Evolutionary conservation across 2,329 filamentous ascomycete species (phyloP).

Genomic region (Colletotrichum sp.): DNA sequence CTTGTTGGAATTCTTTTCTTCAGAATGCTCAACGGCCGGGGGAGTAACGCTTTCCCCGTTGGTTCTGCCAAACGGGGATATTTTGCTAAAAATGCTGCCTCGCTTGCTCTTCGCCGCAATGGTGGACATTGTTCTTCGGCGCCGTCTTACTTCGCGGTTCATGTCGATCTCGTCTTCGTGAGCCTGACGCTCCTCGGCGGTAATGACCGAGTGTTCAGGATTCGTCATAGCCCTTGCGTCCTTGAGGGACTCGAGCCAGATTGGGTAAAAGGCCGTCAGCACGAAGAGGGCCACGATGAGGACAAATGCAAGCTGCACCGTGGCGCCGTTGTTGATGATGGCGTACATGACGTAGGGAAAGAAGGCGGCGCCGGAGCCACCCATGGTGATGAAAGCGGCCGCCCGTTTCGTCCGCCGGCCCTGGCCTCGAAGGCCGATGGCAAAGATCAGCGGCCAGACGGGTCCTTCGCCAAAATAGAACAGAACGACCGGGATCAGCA

Average conservation of each 20-base stretch:
- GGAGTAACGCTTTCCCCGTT: constrained; percentile 15
- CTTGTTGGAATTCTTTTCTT: constrained; percentile 15
- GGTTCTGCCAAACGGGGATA: constrained; percentile 6
- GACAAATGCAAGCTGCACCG: constrained; percentile 67
- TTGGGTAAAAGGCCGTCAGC: constrained; percentile 50
- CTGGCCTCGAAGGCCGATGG: constrained; percentile 79
- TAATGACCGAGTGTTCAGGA: constrained; percentile 23
- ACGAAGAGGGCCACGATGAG: constrained; percentile 62
- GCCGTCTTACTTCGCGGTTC: constrained; percentile 1
- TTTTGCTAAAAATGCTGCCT: constrained; percentile 13
- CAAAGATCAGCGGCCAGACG: constrained; percentile 82
- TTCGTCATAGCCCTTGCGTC: constrained; percentile 53
- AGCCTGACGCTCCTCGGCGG: constrained; percentile 10
- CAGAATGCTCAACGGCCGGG: constrained; percentile 12
- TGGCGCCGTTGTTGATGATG: constrained; percentile 63
- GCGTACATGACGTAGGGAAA: constrained; percentile 78
- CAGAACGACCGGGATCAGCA: constrained; percentile 67
- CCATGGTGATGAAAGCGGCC: constrained; percentile 78
- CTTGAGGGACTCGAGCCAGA: constrained; percentile 50
- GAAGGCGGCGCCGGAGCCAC: constrained; percentile 73
- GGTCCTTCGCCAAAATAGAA: constrained; percentile 85
- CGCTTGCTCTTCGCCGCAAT: constrained; percentile 11
- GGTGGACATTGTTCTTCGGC: background rate
- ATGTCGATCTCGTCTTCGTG: constrained; percentile 13
- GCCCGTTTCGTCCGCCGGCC: constrained; percentile 82